Conservation (phyloP, 2,329 filamentous ascomycete genomes). For the Trichoderma koningiopsis region DNA sequence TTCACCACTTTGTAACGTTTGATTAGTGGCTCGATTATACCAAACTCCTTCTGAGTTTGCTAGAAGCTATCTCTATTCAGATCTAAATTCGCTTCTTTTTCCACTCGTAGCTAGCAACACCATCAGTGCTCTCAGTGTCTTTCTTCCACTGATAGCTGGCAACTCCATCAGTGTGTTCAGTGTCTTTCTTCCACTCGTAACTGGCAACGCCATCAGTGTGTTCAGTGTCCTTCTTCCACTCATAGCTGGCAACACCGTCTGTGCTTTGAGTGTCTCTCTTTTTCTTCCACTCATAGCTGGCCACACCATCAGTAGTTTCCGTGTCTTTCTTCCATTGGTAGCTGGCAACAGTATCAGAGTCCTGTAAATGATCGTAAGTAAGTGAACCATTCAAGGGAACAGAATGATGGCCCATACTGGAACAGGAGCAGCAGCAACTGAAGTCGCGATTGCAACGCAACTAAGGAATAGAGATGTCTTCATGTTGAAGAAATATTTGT, state of each 20-base stretch:
- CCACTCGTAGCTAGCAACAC: conserved; percentile 6
- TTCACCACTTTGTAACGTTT: neutral
- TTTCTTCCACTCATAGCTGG: conserved; percentile 2
- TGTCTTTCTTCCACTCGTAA: neutral
- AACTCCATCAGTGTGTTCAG: neutral
- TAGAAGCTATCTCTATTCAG: neutral
- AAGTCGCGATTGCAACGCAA: conserved; percentile 2
- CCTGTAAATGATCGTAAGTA: neutral
- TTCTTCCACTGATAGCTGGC: conserved; percentile 8
- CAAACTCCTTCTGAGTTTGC: neutral
- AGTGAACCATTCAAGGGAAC: neutral
- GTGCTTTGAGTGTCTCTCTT: neutral
- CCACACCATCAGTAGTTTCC: neutral
- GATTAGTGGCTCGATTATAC: neutral
- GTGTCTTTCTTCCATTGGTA: neutral
- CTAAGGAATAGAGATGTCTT: conserved; percentile 14
- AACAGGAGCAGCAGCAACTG: conserved; percentile 12
- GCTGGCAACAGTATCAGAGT: neutral
- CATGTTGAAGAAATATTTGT: neutral
- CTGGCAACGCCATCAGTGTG: neutral
- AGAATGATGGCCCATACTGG: neutral
- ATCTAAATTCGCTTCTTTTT: neutral
- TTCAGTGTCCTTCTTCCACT: neutral
- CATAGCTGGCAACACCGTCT: neutral
- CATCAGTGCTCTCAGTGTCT: neutral